Percentiles rank a stretch among this genome's conserved stretches.
phyloP scores from a whole-genome alignment of 179 eudicot species.

The Silene coronaria region DNA sequence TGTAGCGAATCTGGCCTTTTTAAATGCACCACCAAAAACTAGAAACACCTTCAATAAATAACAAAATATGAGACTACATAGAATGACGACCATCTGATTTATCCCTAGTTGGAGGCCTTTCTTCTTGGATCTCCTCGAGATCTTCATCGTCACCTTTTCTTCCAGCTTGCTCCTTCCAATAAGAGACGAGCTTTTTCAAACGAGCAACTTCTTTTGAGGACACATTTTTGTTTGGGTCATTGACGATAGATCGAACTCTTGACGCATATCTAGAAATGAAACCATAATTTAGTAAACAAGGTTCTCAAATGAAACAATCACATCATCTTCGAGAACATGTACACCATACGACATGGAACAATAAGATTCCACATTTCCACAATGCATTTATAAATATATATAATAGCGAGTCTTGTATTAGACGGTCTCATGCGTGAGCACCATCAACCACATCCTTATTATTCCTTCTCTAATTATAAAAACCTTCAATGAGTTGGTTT shows the following conservation, averaged over 20 bases:
- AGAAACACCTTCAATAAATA: too few species aligned
- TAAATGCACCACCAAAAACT: not conserved
- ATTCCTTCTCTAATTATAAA: not conserved
- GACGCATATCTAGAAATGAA: conserved; percentile 72
- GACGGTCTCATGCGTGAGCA: not conserved
- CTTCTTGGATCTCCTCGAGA: conserved; percentile 89
- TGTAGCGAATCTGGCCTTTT: conserved; percentile 1
- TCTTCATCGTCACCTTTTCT: conserved; percentile 85
- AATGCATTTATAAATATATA: not conserved
- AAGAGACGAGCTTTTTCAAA: conserved; percentile 65
- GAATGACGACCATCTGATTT: conserved; percentile 57
- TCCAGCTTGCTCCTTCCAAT: conserved; percentile 98
- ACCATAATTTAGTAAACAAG: not conserved
- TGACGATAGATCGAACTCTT: conserved; percentile 87
- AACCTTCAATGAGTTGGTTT: not conserved
- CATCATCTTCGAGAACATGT: conserved; percentile 28
- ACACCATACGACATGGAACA: too few species aligned
- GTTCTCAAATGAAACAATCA: conserved; percentile 40
- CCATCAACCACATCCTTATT: not conserved
- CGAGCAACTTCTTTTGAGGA: conserved; percentile 95
- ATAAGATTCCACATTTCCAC: not conserved
- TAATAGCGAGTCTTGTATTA: too few species aligned
- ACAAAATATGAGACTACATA: conserved; percentile 18
- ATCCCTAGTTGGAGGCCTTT: conserved; percentile 47
- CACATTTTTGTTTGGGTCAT: conserved; percentile 92